Evolutionary conservation across 805 yeast species (phyloP).

Genomic region (Nakazawaea ishiwadae): DNA sequence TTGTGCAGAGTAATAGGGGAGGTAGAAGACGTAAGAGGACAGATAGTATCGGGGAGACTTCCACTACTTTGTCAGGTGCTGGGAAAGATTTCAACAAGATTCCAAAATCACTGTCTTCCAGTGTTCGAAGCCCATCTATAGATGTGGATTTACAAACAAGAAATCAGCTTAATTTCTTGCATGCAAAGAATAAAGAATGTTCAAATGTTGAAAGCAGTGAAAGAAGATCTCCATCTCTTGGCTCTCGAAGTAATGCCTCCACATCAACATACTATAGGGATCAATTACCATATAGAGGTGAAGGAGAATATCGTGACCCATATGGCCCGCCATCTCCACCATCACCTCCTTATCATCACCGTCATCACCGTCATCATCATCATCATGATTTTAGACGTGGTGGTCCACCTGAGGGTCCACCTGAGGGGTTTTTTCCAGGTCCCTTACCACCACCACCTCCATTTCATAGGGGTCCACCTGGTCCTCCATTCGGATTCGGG

Average conservation of each 20-base stretch:
- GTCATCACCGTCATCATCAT: conserved; percentile 10
- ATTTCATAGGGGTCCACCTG: conserved; percentile 2
- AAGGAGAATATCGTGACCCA: not conserved
- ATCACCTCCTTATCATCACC: conserved; percentile 12
- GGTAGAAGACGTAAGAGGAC: conserved; percentile 41
- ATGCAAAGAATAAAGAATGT: not conserved
- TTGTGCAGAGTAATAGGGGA: conserved; percentile 53
- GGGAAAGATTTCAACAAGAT: too few species aligned
- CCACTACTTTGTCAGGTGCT: too few species aligned
- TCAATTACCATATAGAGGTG: not conserved
- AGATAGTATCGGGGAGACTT: not conserved
- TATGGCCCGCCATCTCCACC: conserved; percentile 7
- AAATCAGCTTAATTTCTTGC: conserved; percentile 7
- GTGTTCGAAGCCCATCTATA: not conserved
- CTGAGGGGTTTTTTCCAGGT: too few species aligned
- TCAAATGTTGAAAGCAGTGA: not conserved
- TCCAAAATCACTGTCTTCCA: too few species aligned
- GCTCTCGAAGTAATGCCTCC: conserved; percentile 1
- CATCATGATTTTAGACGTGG: conserved; percentile 9
- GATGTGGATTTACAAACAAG: conserved; percentile 1
- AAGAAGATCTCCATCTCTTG: conserved; percentile 8
- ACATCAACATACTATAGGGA: conserved; percentile 1
- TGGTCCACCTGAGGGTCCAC: conserved; percentile 6
- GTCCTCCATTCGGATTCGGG: conserved; percentile 1
- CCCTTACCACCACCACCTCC: conserved; percentile 23